Base-by-base conservation (phyloP, 345 rosid genomes). In the Brassica juncea region DNA sequence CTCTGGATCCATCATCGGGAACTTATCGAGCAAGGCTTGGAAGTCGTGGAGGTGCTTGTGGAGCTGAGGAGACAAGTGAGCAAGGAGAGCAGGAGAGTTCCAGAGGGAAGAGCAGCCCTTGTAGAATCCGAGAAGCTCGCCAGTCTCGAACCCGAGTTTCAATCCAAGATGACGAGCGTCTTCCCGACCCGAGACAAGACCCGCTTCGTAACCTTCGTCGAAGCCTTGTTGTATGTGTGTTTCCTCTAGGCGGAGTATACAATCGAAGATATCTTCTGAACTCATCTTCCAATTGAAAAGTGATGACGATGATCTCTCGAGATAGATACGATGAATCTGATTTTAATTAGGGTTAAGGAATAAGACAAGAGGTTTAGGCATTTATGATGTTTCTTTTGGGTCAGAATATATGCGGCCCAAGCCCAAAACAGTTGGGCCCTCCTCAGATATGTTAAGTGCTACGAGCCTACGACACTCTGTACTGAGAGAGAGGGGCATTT, bases 51-150 rank as follows among this genome's bases (percentile, higher is more conserved):
- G 76, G 66, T 84, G 76, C 88, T 85, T 87, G 39, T 84, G 90
- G 71, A 88, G 74, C 75, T 90, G 86, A 61, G 80, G 28, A 27
- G 94, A 89, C 84, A 87, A 87, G 16, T 85, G 86, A 27, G 81
- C 68, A 71, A 79, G 84, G 73, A 90, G 82, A 5, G 75, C 88
- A 4, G 94, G 86, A 2, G 95, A 86, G 72, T 71, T 88, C 93
- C 95, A 91, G 9, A 93, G 77, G 44, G 83, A 88, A 57, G 87
- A 85, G 80, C 97, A 94, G 60, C 97, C 95, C 44, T 74, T 82
- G 85, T 94, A 92, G 85, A 94, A 86, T 1, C 97, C 97, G 12
- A 90, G 57, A 31, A 91, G 91, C 84, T 94, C 95, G 8, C 97
- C 97, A 10, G 84, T 81, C 55, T 87, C 97, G 79, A 90, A 91